Conservation (phyloP, 345 rosid species). For the Aquilaria yunnanensis region DNA sequence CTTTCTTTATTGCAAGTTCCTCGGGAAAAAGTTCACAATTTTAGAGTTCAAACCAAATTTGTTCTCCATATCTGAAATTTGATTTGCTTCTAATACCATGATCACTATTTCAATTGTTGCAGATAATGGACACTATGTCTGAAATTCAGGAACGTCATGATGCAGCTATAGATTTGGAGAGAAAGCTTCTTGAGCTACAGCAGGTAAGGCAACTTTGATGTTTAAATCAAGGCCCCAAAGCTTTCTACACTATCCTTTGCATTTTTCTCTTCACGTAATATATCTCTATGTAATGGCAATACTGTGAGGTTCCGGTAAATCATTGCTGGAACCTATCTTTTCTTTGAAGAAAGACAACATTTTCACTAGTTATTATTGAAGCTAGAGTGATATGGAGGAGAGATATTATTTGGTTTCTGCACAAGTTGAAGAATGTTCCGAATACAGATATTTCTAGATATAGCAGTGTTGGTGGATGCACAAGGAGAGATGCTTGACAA, state of each 20-base stretch:
- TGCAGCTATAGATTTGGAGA: conserved; percentile 81
- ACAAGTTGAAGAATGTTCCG: conserved; percentile 1
- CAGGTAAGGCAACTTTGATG: conserved; percentile 42
- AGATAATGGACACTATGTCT: conserved; percentile 90
- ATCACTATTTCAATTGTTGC: conserved; percentile 14
- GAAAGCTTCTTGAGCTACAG: conserved; percentile 80
- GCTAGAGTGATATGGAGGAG: not conserved
- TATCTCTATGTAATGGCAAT: no score
- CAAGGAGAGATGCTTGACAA: conserved; percentile 93
- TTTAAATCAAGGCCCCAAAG: no score
- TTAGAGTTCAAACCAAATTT: not conserved
- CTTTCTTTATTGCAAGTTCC: not conserved
- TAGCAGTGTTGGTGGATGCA: conserved; percentile 93
- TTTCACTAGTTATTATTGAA: not conserved
- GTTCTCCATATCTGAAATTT: conserved; percentile 4
- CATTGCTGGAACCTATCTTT: not conserved
- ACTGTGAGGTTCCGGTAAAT: not conserved
- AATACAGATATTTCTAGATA: conserved; percentile 81
- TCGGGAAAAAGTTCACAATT: not conserved
- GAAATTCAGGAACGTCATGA: conserved; percentile 99
- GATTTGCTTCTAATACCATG: not conserved
- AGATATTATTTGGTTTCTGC: conserved; percentile 4
- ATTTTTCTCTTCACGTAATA: no score
- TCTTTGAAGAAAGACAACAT: not conserved
- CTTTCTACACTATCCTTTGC: no score